A percentile compares a stretch with the other conserved stretches of the same genome.
phyloP scores from a whole-genome alignment of 2,329 filamentous ascomycete genomes.

The Cladosporium colombiae region DNA sequence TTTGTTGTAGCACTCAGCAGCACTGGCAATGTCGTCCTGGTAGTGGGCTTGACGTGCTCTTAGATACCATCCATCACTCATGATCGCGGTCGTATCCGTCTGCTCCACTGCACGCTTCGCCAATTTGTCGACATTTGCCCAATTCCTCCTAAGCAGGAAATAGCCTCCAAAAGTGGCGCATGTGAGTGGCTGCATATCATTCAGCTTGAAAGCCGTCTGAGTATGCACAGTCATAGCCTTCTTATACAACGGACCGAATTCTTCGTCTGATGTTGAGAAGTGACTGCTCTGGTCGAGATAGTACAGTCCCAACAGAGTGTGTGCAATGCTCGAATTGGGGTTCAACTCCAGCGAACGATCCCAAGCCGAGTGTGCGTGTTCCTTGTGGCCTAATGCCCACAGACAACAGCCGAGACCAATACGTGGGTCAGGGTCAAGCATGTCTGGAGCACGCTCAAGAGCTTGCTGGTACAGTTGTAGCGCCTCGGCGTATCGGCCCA shows the following conservation, averaged over 20 bases:
- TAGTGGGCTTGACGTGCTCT: conserved; percentile 90
- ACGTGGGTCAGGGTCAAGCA: conserved; percentile 90
- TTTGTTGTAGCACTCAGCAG: conserved; percentile 82
- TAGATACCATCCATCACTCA: conserved; percentile 96
- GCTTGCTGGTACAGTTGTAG: conserved; percentile 84
- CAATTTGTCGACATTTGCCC: conserved; percentile 78
- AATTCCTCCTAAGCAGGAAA: conserved; percentile 80
- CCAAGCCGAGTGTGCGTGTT: conserved; percentile 89
- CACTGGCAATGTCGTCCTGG: conserved; percentile 70
- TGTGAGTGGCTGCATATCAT: conserved; percentile 86
- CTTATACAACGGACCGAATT: conserved; percentile 83
- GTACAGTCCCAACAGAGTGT: conserved; percentile 86
- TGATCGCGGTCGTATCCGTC: conserved; percentile 94
- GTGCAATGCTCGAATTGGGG: conserved; percentile 82
- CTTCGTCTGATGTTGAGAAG: conserved; percentile 77
- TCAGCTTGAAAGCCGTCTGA: conserved; percentile 88
- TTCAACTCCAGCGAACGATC: conserved; percentile 80
- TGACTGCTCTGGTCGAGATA: conserved; percentile 85
- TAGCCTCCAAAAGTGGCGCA: conserved; percentile 89
- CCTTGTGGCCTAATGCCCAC: conserved; percentile 94
- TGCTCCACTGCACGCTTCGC: conserved; percentile 92
- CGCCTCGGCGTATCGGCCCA: conserved; percentile 83
- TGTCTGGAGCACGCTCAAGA: conserved; percentile 78
- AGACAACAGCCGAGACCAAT: conserved; percentile 96
- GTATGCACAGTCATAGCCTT: conserved; percentile 94